Conservation (phyloP, 176 grass and related monocot genomes). For the Phyllostachys edulis region DNA sequence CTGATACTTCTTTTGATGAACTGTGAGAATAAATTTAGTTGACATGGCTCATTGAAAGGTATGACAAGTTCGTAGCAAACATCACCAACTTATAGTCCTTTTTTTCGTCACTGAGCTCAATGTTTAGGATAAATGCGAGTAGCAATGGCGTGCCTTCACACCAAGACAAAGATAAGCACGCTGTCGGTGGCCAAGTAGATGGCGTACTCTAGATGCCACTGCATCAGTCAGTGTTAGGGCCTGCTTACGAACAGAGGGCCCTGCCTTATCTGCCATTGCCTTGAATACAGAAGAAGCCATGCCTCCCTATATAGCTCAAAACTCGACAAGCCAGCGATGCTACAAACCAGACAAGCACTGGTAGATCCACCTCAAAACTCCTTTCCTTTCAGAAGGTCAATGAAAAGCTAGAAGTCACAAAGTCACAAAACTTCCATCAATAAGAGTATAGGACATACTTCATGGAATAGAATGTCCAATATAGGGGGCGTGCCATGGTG, state of each 20-base stretch:
- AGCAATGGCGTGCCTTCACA: constrained; percentile 60
- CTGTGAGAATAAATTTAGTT: not conserved
- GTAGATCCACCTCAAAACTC: too few relatives aligned
- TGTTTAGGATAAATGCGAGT: not conserved
- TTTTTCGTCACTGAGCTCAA: not conserved
- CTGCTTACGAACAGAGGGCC: constrained; percentile 45
- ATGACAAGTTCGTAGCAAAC: not conserved
- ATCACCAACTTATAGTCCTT: not conserved
- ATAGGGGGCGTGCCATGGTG: too few relatives aligned
- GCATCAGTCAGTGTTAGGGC: constrained; percentile 49
- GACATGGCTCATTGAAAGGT: not conserved
- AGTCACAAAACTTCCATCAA: too few relatives aligned
- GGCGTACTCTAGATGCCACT: constrained; percentile 42
- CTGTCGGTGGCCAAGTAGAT: constrained; percentile 51
- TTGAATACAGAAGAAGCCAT: constrained; percentile 47
- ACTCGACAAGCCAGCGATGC: too few relatives aligned
- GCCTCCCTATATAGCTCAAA: not conserved
- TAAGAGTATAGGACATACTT: too few relatives aligned
- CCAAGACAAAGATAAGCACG: constrained; percentile 52
- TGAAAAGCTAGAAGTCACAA: too few relatives aligned
- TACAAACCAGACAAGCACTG: too few relatives aligned
- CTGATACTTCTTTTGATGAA: not conserved
- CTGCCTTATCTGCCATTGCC: constrained; percentile 47
- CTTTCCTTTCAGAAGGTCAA: too few relatives aligned
- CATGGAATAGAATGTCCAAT: too few relatives aligned